A percentile compares a stretch with the other conserved stretches of the same genome.
Evolutionary conservation across 1,284 basidiomycete species (phyloP).

Genomic region (Marasmius tenuissimus): DNA sequence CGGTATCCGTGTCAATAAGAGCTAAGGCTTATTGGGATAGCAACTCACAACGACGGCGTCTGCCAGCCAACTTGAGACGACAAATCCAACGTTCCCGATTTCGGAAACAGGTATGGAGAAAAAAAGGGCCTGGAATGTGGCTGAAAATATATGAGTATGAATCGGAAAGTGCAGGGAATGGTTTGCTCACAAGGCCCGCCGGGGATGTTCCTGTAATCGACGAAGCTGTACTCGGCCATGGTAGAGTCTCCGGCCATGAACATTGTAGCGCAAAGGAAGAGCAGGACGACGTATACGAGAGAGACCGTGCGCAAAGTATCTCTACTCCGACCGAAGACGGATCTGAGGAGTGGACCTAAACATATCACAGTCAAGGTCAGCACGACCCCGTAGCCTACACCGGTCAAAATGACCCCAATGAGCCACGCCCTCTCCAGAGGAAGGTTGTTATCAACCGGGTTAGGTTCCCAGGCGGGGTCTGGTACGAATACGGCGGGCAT

Average conservation of each 20-base stretch:
- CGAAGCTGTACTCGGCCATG: conserved; percentile 4
- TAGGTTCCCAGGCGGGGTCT: background rate
- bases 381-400: conserved; percentile 9
- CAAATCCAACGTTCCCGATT: conserved; percentile 9
- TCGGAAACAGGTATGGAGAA: conserved; percentile 9
- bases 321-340: background rate
- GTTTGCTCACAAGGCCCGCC: background rate
- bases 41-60: conserved; percentile 10
- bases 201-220: conserved; percentile 3
- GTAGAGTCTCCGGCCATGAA: conserved; percentile 1
- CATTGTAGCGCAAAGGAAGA: conserved; percentile 2
- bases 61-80: conserved; percentile 10
- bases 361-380: conserved; percentile 8
- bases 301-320: background rate
- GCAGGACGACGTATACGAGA: conserved; percentile 2
- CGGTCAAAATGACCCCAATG: conserved; percentile 6
- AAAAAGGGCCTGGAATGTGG: background rate
- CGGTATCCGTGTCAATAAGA: background rate
- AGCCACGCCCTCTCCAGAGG: conserved; percentile 7
- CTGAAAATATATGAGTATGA: background rate
- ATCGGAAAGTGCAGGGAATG: background rate
- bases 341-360: background rate
- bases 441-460: background rate
- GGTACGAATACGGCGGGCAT: background rate
- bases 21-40: background rate